Percentiles rank a stretch among this genome's conserved stretches.
Conservation (phyloP, 495 filamentous ascomycete species). For the Paragyromitra xinjiangensis region DNA sequence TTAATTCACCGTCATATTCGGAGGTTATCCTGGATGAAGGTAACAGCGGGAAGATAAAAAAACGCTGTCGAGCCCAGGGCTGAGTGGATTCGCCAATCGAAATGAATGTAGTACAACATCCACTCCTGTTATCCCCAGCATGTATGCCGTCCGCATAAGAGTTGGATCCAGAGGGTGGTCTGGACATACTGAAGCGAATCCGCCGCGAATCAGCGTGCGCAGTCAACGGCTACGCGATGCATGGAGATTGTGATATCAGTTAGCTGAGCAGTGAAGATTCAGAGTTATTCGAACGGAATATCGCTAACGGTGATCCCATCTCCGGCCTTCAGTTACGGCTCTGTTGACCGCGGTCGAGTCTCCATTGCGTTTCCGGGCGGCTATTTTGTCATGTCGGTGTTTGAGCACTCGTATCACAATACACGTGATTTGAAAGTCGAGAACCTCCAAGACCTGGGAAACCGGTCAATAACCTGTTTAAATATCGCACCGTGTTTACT, state of each 20-base stretch:
- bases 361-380: background rate
- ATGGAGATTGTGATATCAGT: background rate
- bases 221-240: background rate
- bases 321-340: background rate
- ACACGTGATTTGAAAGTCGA: background rate
- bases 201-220: too few species aligned
- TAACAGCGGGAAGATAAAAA: background rate
- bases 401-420: conserved; percentile 5
- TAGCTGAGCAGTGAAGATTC: background rate
- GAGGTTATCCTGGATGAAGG: too few species aligned
- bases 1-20: background rate
- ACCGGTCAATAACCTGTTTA: background rate
- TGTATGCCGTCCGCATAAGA: background rate
- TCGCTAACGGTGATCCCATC: background rate
- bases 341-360: background rate
- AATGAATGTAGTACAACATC: background rate
- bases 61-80: background rate
- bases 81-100: background rate
- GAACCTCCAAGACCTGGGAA: background rate
- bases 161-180: background rate
- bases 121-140: background rate
- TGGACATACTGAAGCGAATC: background rate
- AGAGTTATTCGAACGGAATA: background rate
- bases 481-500: background rate
- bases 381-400: background rate